phyloP scores from a whole-genome alignment of 2,329 filamentous ascomycete genomes.

The Escovopsis weberi region DNA sequence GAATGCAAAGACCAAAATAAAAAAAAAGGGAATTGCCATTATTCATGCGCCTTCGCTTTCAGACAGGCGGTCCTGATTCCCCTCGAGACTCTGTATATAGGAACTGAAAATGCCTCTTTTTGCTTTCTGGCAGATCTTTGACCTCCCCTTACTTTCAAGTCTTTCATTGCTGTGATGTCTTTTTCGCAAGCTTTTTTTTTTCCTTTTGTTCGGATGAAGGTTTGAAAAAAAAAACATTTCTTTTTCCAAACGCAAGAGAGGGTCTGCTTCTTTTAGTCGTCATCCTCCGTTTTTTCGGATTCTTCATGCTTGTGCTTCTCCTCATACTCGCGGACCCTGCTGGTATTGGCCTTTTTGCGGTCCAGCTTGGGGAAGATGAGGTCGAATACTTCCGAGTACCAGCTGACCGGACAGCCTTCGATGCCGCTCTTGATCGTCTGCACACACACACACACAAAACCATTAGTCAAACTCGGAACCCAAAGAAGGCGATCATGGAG shows the following conservation, averaged over 20 bases:
- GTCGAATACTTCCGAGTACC: constrained; percentile 90
- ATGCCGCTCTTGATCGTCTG: constrained; percentile 98
- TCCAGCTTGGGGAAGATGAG: constrained; percentile 79
- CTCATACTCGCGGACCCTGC: constrained; percentile 42
- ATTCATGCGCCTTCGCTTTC: constrained; percentile 1
- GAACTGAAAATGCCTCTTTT: too few relatives aligned
- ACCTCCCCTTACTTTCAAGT: neutral
- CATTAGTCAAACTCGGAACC: neutral
- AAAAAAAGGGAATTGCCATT: constrained; percentile 5
- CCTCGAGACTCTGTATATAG: too few relatives aligned
- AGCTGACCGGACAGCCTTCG: constrained; percentile 76
- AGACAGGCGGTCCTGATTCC: too few relatives aligned
- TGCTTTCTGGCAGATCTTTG: too few relatives aligned
- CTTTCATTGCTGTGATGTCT: neutral
- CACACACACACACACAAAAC: neutral
- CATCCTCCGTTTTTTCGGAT: constrained; percentile 20
- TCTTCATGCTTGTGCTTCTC: constrained; percentile 28
- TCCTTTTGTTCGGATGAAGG: too few relatives aligned
- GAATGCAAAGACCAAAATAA: neutral
- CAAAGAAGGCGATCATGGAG: neutral
- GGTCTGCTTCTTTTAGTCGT: constrained; percentile 14
- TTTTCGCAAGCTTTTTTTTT: too few relatives aligned
- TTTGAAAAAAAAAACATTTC: neutral
- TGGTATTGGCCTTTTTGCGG: constrained; percentile 55
- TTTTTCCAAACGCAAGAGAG: neutral